Evolutionary conservation across 495 filamentous ascomycete genomes (phyloP).

Genomic region (Neurospora sp.): DNA sequence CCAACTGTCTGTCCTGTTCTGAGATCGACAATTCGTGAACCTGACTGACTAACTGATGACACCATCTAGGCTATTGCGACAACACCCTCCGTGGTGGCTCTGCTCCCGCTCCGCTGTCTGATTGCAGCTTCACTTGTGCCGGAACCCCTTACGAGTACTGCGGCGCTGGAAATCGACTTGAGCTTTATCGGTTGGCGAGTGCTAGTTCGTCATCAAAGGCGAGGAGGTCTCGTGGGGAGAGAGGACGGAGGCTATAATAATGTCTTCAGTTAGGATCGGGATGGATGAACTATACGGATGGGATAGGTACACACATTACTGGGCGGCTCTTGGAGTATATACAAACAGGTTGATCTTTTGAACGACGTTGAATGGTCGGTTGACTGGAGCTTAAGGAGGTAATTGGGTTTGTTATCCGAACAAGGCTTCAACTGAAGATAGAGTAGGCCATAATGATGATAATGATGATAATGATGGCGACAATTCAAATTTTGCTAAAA

Average conservation of each 20-base stretch:
- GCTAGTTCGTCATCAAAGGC: not conserved
- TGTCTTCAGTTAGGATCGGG: not conserved
- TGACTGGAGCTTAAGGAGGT: not conserved
- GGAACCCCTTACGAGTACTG: slow-evolving; percentile 32
- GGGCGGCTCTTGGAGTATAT: not conserved
- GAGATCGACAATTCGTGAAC: not conserved
- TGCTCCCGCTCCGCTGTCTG: slow-evolving; percentile 11
- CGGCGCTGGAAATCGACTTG: slow-evolving; percentile 32
- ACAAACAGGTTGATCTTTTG: not conserved
- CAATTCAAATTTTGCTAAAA: not conserved
- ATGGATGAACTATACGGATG: not conserved
- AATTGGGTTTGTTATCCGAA: not conserved
- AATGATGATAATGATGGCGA: not conserved
- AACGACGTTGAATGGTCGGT: not conserved
- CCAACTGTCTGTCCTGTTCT: not conserved
- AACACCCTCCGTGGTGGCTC: slow-evolving; percentile 23
- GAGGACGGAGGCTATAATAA: not conserved
- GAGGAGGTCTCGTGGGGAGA: not conserved
- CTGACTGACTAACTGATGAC: not conserved
- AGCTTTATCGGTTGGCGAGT: slow-evolving; percentile 23
- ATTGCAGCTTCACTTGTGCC: slow-evolving; percentile 34
- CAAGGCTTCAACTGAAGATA: not conserved
- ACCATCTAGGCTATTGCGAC: slow-evolving; percentile 27
- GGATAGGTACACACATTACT: not conserved
- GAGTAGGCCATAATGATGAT: not conserved